These are phyloP conservation scores for Talaromyces borbonicus DNA, from an alignment of 495 filamentous ascomycete species.

Conservation along the genomic window DNA sequence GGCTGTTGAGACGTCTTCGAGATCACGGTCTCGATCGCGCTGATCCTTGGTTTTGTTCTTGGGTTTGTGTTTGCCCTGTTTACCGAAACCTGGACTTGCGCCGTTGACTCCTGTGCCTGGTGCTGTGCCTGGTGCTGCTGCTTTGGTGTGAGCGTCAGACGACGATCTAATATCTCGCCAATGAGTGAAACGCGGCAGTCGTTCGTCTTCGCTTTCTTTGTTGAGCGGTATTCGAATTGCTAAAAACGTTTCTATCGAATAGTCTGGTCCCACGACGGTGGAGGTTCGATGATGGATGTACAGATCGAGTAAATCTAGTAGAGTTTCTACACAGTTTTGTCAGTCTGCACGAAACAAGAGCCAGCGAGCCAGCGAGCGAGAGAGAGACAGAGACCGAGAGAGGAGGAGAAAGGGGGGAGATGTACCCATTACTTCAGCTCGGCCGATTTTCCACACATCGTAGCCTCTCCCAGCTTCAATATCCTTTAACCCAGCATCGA, in stretches of 20 bases:
- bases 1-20: slow-evolving; percentile 2
- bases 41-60: slow-evolving; percentile 10
- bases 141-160: background rate
- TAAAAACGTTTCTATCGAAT: slow-evolving; percentile 66
- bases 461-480: slow-evolving; percentile 40
- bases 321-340: slow-evolving; percentile 56
- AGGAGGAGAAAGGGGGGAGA: background rate
- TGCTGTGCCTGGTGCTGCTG: background rate
- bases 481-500: slow-evolving; percentile 36
- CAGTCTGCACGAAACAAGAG: background rate
- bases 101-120: too few relatives aligned
- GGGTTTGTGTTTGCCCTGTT: slow-evolving; percentile 5
- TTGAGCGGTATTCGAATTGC: slow-evolving; percentile 79
- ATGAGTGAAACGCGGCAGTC: slow-evolving; percentile 43
- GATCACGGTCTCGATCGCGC: background rate
- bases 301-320: slow-evolving; percentile 78
- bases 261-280: slow-evolving; percentile 62
- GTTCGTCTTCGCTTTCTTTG: slow-evolving; percentile 51
- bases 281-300: slow-evolving; percentile 68
- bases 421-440: slow-evolving; percentile 61
- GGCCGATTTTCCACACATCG: slow-evolving; percentile 46
- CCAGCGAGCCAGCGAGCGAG: too few relatives aligned
- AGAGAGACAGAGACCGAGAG: too few relatives aligned
- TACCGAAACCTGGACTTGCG: too few relatives aligned
- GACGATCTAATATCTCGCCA: slow-evolving; percentile 15